These are phyloP conservation scores for Globisporangium paddicum DNA, from an alignment of 352 stramenopile species.

Conservation along the genomic window DNA sequence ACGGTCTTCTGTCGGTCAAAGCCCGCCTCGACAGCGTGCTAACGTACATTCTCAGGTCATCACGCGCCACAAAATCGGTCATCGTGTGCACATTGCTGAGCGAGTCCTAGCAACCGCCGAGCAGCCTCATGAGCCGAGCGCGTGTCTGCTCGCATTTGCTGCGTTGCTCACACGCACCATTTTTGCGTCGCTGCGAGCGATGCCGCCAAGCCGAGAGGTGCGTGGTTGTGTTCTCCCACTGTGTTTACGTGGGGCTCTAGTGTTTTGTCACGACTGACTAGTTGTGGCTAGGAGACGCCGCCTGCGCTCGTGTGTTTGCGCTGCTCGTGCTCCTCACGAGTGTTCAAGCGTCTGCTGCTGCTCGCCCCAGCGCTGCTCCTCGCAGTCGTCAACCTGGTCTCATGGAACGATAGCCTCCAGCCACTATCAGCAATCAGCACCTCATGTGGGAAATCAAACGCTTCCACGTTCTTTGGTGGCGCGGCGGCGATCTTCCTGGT, in stretches of 20 bases:
- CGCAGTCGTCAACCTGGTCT: slow-evolving; percentile 13
- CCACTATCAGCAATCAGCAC: background rate
- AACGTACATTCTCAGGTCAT: background rate
- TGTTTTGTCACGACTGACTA: background rate
- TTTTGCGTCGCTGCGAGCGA: background rate
- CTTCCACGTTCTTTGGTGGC: slow-evolving; percentile 22
- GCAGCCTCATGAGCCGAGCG: background rate
- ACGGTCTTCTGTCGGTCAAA: background rate
- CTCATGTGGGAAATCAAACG: background rate
- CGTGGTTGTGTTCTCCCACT: background rate
- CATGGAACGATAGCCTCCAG: slow-evolving; percentile 21
- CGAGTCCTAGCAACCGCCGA: slow-evolving; percentile 4
- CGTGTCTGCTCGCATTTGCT: background rate
- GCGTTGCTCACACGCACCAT: background rate
- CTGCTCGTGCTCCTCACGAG: slow-evolving; percentile 47
- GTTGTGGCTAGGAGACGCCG: slow-evolving; percentile 18
- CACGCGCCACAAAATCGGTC: background rate
- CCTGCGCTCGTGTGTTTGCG: slow-evolving; percentile 37
- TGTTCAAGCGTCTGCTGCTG: slow-evolving; percentile 29
- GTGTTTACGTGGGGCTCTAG: background rate
- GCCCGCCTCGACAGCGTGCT: background rate
- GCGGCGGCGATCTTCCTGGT: slow-evolving; percentile 15
- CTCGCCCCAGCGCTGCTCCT: slow-evolving; percentile 25
- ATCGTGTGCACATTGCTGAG: slow-evolving; percentile 1
- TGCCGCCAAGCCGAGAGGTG: slow-evolving; percentile 17